Conservation (phyloP, 2,329 filamentous ascomycete genomes). For the Periconia sp. region DNA sequence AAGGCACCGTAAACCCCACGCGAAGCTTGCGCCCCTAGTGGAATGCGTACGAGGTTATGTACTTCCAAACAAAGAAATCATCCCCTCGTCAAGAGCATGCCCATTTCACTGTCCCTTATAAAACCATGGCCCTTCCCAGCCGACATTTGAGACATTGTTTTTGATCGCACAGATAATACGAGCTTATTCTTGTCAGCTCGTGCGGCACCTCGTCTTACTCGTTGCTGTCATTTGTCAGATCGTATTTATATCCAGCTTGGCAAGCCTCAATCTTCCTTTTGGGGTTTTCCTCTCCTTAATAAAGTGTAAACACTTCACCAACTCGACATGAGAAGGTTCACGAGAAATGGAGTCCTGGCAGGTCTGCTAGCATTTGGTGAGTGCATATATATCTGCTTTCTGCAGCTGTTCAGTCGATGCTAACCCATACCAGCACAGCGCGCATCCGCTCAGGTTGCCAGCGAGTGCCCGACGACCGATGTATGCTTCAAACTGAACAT, state of each 20-base stretch:
- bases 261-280: slow-evolving; percentile 6
- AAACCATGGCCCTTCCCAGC: not conserved
- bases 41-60: slow-evolving; percentile 5
- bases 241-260: slow-evolving; percentile 6
- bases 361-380: slow-evolving; percentile 32
- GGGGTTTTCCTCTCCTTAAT: not conserved
- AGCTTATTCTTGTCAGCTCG: not conserved
- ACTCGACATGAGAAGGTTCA: slow-evolving; percentile 14
- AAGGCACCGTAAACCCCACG: slow-evolving; percentile 4
- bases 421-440: slow-evolving; percentile 26
- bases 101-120: not conserved
- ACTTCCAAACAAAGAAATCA: not conserved
- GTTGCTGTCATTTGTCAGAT: slow-evolving; percentile 3
- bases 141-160: not conserved
- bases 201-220: not conserved
- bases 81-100: not conserved
- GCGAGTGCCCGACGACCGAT: slow-evolving; percentile 26
- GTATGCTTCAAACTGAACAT: slow-evolving; percentile 58
- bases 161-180: not conserved
- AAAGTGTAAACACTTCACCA: slow-evolving; percentile 1
- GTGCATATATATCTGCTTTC: not conserved
- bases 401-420: not conserved
- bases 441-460: slow-evolving; percentile 35
- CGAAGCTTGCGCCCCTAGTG: not conserved
- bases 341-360: slow-evolving; percentile 14